Conservation (phyloP, 225 moss, liverwort and hornwort genomes). For the Rhytidiadelphus loreus region DNA sequence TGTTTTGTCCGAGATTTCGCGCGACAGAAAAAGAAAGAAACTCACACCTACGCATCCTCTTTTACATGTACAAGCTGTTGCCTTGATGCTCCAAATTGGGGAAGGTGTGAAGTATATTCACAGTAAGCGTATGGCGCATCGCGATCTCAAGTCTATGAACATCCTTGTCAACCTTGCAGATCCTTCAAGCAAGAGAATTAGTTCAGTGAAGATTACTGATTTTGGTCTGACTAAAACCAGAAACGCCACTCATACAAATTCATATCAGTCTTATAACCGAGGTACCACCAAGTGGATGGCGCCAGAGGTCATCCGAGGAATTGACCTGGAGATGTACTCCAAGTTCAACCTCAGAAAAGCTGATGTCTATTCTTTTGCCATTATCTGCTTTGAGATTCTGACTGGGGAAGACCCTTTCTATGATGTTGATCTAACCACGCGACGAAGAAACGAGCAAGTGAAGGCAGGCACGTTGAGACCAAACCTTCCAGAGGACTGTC, state of each 20-base stretch:
- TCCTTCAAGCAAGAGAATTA: no score
- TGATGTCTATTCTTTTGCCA: background rate
- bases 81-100: background rate
- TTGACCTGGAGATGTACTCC: fast-evolving
- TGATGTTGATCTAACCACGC: fast-evolving
- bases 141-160: background rate
- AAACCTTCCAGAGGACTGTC: background rate
- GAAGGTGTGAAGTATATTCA: background rate
- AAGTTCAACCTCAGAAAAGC: background rate
- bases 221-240: background rate
- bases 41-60: background rate
- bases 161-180: no score
- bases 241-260: background rate
- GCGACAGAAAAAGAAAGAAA: background rate
- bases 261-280: background rate
- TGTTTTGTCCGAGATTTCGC: background rate
- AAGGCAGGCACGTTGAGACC: background rate
- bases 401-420: background rate
- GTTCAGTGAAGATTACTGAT: background rate
- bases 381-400: background rate
- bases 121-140: background rate
- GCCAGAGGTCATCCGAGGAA: background rate
- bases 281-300: background rate
- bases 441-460: background rate
- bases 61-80: background rate